Conservation (phyloP, 108 stramenopile species). For the Cyclotella distinguenda region DNA sequence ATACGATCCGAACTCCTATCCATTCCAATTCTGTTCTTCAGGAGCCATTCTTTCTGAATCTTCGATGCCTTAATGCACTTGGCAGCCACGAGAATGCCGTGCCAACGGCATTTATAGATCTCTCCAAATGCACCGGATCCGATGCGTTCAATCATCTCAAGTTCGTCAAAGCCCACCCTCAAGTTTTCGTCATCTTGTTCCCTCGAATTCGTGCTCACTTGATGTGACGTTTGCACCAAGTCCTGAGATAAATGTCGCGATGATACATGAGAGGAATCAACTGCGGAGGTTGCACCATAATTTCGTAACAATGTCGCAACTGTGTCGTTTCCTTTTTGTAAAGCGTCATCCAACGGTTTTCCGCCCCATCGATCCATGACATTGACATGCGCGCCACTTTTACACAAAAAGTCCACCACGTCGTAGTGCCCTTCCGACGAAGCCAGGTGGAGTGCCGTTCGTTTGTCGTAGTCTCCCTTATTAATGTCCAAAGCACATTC, state of each 20-base stretch:
- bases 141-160: constrained; percentile 86
- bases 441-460: constrained; percentile 90
- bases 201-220: constrained; percentile 16
- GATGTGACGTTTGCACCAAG: neutral
- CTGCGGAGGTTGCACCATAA: constrained; percentile 50
- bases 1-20: constrained; percentile 32
- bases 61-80: constrained; percentile 83
- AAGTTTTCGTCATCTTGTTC: constrained; percentile 58
- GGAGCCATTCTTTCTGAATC: constrained; percentile 77
- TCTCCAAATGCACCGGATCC: constrained; percentile 90
- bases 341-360: constrained; percentile 85
- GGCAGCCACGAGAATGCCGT: constrained; percentile 83
- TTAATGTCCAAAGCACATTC: constrained; percentile 58
- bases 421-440: constrained; percentile 74
- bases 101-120: constrained; percentile 88
- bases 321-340: constrained; percentile 26
- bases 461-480: constrained; percentile 84
- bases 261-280: neutral
- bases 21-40: constrained; percentile 44
- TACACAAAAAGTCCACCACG: constrained; percentile 61
- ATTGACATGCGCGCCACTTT: constrained; percentile 75
- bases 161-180: constrained; percentile 70
- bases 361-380: constrained; percentile 85
- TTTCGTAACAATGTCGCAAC: constrained; percentile 49
- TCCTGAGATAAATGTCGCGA: neutral